Evolutionary conservation across 1,284 basidiomycete species (phyloP).

Genomic region (Malassezia sympodialis): DNA sequence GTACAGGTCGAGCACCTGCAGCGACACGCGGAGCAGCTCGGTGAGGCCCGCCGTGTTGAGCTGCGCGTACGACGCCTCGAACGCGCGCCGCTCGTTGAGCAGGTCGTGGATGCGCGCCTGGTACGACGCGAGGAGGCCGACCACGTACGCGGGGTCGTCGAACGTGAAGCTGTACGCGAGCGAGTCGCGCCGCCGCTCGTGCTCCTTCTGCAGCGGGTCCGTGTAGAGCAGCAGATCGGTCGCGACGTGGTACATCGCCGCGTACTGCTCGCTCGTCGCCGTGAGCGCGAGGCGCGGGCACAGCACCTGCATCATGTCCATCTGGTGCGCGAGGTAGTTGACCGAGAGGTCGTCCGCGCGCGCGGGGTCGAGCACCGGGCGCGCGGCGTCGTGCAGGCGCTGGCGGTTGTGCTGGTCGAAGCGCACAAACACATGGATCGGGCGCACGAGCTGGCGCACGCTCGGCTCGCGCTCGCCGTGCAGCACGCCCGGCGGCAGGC

Average conservation of each 20-base stretch:
- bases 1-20: slow-evolving; percentile 63
- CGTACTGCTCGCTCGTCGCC: slow-evolving; percentile 75
- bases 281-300: slow-evolving; percentile 69
- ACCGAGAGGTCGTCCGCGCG: slow-evolving; percentile 42
- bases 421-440: slow-evolving; percentile 72
- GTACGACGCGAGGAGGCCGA: slow-evolving; percentile 62
- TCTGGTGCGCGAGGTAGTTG: slow-evolving; percentile 69
- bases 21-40: slow-evolving; percentile 59
- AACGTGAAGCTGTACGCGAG: slow-evolving; percentile 85
- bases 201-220: slow-evolving; percentile 57
- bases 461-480: slow-evolving; percentile 24
- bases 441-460: slow-evolving; percentile 71
- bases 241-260: slow-evolving; percentile 75
- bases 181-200: slow-evolving; percentile 55
- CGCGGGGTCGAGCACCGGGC: slow-evolving; percentile 30
- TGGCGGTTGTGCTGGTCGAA: slow-evolving; percentile 81
- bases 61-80: slow-evolving; percentile 44
- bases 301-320: slow-evolving; percentile 68
- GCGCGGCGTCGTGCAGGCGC: slow-evolving; percentile 10
- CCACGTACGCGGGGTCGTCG: slow-evolving; percentile 62
- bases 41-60: slow-evolving; percentile 53
- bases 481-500: slow-evolving; percentile 71
- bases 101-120: slow-evolving; percentile 63
- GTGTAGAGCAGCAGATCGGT: slow-evolving; percentile 73
- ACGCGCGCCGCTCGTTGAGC: slow-evolving; percentile 31